Conservation (phyloP, 805 yeast genomes). For the Tetrapisispora namnaoensis region DNA sequence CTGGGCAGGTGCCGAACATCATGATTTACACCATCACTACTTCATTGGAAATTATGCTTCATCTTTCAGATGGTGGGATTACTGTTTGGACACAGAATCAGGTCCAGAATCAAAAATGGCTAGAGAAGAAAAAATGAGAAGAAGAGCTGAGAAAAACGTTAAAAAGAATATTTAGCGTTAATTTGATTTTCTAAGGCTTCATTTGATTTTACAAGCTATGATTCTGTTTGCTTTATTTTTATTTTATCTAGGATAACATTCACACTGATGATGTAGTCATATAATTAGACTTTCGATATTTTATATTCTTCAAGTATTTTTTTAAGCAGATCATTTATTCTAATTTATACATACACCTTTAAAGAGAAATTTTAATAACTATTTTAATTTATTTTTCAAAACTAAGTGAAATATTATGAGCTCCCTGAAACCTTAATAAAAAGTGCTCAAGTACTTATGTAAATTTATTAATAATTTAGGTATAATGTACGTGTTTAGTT, state of each 20-base stretch:
- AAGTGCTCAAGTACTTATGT: too few species aligned
- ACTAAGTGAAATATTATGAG: too few species aligned
- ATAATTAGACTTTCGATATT: not conserved
- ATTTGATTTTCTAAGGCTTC: not conserved
- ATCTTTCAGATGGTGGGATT: constrained; percentile 91
- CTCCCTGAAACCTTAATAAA: too few species aligned
- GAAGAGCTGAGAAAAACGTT: constrained; percentile 37
- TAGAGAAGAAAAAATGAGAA: constrained; percentile 52
- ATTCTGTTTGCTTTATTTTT: not conserved
- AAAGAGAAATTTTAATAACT: too few species aligned
- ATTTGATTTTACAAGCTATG: not conserved
- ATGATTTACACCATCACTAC: constrained; percentile 88
- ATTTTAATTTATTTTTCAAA: too few species aligned
- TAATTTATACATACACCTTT: too few species aligned
- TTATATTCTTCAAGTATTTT: not conserved
- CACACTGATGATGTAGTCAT: too few species aligned
- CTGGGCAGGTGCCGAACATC: constrained; percentile 97
- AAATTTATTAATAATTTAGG: too few species aligned
- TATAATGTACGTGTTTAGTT: too few species aligned
- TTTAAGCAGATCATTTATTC: not conserved
- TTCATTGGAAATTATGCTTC: constrained; percentile 89
- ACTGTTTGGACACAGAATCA: constrained; percentile 67
- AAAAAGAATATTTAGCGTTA: constrained; percentile 8
- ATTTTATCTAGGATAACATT: not conserved
- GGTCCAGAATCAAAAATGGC: constrained; percentile 61